Base-by-base conservation (phyloP, 441 rosid species). In the Daphne laureola region DNA sequence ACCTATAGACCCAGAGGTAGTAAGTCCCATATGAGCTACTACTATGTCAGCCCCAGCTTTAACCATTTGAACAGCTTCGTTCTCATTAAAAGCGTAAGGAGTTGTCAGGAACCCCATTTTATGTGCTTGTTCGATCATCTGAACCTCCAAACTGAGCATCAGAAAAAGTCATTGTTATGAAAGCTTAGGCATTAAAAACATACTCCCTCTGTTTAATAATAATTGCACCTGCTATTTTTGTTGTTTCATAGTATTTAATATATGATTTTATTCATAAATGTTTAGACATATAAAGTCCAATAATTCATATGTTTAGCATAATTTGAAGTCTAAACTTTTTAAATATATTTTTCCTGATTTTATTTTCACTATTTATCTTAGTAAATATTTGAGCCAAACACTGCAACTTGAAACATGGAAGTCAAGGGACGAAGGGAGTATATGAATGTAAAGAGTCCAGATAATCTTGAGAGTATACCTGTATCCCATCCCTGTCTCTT, bases 401-500 rank as follows among this genome's bases (percentile, higher is more conserved):
- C 25, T 21, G 2, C 25, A 21, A 21, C 25, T 21, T 21, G 25
- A 21, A 21, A 21, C 25, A 21, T 21, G 25, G 3, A 21, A 21
- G 25, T 21, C 25, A 21, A 21, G 2, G 25, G 25, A 21, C 25
- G 25, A 21, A 21, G 2, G 25, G 25, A 53, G 45, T 40, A 43
- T 26, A 40, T 50, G 16, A 14, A 8, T 8, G 46, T 43, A 16
- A 27, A 38, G 54, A 62, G 44, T 13, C 42, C 55, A 60, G 41
- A 12, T 43, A 21, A 44, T 27, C 40, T 36, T 61, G 46, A 40
- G 51, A 75, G 58, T 52, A 74, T 78, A 89, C 98, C 78, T 75
- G 66, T 86, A 86, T 79, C 98, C 96, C 96, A 89, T 92, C 66
- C 98, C 96, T 0, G 98, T 92, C 76, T 88, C 98, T 74, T 92